These are phyloP conservation scores for Cladochytrium tenue DNA, from an alignment of 371 early-diverging fungal species.

Conservation along the genomic window DNA sequence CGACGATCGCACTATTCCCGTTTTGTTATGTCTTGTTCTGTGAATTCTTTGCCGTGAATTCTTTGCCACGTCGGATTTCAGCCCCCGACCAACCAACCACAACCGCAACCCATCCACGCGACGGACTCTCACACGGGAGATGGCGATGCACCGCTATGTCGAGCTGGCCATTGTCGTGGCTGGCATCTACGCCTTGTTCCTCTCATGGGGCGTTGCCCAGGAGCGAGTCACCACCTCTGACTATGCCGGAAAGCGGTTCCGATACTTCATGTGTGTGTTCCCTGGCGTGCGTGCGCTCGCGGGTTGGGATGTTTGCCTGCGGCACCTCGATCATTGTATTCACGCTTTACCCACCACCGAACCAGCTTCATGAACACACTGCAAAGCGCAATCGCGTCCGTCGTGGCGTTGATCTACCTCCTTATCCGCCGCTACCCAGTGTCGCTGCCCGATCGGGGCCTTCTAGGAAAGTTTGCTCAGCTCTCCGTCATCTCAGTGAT, in stretches of 20 bases:
- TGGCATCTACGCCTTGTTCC: slow-evolving; percentile 92
- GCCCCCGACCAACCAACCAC: too few species aligned
- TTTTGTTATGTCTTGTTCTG: too few species aligned
- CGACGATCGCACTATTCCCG: too few species aligned
- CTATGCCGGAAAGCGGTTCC: slow-evolving; percentile 76
- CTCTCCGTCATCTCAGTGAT: slow-evolving; percentile 74
- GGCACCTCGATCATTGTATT: neutral
- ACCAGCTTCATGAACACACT: slow-evolving; percentile 83
- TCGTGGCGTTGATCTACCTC: slow-evolving; percentile 76
- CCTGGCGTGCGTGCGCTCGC: neutral
- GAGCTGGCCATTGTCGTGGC: slow-evolving; percentile 65
- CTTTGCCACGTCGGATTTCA: too few species aligned
- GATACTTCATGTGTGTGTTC: slow-evolving; percentile 66
- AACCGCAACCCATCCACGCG: too few species aligned
- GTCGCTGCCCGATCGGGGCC: slow-evolving; percentile 20
- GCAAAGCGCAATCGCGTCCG: slow-evolving; percentile 77
- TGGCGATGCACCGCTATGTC: neutral
- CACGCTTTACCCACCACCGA: slow-evolving; percentile 5
- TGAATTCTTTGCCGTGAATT: too few species aligned
- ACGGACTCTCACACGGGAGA: too few species aligned
- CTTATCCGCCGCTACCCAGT: slow-evolving; percentile 49
- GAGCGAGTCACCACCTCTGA: slow-evolving; percentile 86
- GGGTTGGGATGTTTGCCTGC: neutral
- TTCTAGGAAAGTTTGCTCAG: slow-evolving; percentile 64
- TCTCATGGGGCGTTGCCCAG: slow-evolving; percentile 93